Evolutionary conservation across 129 eudicot species (phyloP), one percentile per base, ranked within the genome.

Genomic region (Flaveria bidentis): DNA sequence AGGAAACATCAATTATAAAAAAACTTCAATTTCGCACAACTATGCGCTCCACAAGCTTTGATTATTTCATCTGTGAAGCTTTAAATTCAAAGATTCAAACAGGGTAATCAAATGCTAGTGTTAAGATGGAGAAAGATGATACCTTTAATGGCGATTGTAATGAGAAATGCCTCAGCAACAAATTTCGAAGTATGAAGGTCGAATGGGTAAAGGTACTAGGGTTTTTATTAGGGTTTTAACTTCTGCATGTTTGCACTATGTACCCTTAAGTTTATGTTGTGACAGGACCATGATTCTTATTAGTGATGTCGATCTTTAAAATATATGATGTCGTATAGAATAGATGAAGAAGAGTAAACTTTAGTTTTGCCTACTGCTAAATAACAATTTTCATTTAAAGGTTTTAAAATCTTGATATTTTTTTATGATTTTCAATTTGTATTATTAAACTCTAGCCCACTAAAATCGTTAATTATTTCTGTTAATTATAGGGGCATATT

Each of bases 31-130:
- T 47, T 79, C 47, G 83, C 87, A 86, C 85, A 84, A 69, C 23
- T 79, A 64, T 86, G 84, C 83, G 90, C 83, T 85, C 86, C 72
- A 83, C 81, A 42, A 77, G 82, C 77, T 64, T 75, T 58, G 33
- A 33, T 12, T 23, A 30, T 25, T 47, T 15, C 11, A 68, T 77
- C 83, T 14, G 7, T 36, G 76, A 80, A 76, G 82, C 86, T 85
- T 86, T 78, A 85, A 87, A 86, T 67, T 20, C 1, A 76, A 53
- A 41, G 11, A 76, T 52, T 2, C 46, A 52, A 22, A 15, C 58
- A 9, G 2, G 4, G 16, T 39, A 51, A 67, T 39, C 56, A 8
- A 41, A 52, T 14, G 33, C 28, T 41, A 74, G 68, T 68, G 74
- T 67, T 76, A 39, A 0, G 1, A 7, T 18, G 58, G 68, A 67